Evolutionary conservation across 352 stramenopile genomes (phyloP).

Genomic region (Globisporangium camurandrum): DNA sequence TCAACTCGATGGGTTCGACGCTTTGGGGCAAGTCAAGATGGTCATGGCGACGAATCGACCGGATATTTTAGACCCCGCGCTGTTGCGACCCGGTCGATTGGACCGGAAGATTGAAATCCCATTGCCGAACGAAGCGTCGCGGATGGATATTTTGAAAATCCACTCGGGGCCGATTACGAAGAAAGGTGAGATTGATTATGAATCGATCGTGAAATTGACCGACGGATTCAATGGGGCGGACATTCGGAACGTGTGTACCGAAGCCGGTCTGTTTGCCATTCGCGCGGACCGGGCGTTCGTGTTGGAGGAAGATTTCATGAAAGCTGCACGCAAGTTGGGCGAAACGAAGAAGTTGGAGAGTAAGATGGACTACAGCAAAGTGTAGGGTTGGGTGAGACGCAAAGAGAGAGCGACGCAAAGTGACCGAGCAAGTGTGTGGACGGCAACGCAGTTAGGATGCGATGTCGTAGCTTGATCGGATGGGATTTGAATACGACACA

Average conservation of each 20-base stretch:
- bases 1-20: conserved; percentile 99
- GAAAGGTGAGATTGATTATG: conserved; percentile 98
- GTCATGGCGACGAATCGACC: conserved; percentile 99
- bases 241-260: conserved; percentile 98
- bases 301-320: conserved; percentile 99
- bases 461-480: too few species aligned
- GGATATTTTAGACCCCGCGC: conserved; percentile 98
- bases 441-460: too few species aligned
- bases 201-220: conserved; percentile 98
- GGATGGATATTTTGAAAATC: conserved; percentile 99
- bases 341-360: conserved; percentile 99
- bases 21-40: conserved; percentile 97
- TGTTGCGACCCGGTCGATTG: conserved; percentile 96
- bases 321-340: conserved; percentile 97
- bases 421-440: too few species aligned
- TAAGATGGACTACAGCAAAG: conserved; percentile 99
- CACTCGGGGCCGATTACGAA: conserved; percentile 97
- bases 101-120: conserved; percentile 99
- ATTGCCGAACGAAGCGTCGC: conserved; percentile 96
- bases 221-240: conserved; percentile 99
- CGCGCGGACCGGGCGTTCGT: conserved; percentile 98
- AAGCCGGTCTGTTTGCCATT: conserved; percentile 97
- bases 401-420: background rate
- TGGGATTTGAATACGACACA: too few species aligned
- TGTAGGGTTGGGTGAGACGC: conserved; percentile 60